A percentile compares a stretch with the other conserved stretches of the same genome.
phyloP scores from a whole-genome alignment of 2,329 filamentous ascomycete species.

The Colletotrichum somersetense region DNA sequence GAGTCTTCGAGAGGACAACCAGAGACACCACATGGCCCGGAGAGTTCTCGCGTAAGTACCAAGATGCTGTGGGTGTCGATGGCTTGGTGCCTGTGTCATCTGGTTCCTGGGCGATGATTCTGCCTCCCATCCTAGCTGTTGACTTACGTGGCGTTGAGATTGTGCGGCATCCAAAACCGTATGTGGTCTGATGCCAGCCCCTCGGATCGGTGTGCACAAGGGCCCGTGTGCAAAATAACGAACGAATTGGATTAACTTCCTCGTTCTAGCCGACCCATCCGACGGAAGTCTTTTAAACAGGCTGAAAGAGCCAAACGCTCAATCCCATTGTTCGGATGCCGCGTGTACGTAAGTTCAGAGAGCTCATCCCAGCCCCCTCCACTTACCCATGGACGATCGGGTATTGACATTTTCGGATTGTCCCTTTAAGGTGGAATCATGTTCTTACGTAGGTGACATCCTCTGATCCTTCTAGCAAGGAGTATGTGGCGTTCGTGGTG shows the following conservation, averaged over 20 bases:
- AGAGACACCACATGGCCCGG: not conserved
- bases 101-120: conserved; percentile 1
- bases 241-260: not conserved
- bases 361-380: not conserved
- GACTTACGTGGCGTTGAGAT: conserved; percentile 28
- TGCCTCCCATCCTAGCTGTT: conserved; percentile 4
- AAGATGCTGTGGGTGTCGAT: not conserved
- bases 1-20: not conserved
- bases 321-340: conserved; percentile 6
- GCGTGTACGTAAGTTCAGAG: not conserved
- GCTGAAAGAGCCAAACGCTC: not conserved
- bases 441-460: too few species aligned
- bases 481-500: not conserved
- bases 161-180: not conserved
- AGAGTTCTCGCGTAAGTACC: not conserved
- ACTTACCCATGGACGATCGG: not conserved
- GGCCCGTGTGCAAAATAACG: conserved; percentile 3
- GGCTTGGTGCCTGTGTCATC: conserved; percentile 21
- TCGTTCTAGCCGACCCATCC: not conserved
- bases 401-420: too few species aligned
- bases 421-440: not conserved
- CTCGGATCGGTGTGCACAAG: not conserved
- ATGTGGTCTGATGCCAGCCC: conserved; percentile 11
- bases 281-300: not conserved
- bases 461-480: not conserved